Percentiles rank a stretch among this genome's conserved stretches.
These are phyloP conservation scores for Globisporangium middletonii DNA, from an alignment of 352 stramenopile species.

Conservation along the genomic window DNA sequence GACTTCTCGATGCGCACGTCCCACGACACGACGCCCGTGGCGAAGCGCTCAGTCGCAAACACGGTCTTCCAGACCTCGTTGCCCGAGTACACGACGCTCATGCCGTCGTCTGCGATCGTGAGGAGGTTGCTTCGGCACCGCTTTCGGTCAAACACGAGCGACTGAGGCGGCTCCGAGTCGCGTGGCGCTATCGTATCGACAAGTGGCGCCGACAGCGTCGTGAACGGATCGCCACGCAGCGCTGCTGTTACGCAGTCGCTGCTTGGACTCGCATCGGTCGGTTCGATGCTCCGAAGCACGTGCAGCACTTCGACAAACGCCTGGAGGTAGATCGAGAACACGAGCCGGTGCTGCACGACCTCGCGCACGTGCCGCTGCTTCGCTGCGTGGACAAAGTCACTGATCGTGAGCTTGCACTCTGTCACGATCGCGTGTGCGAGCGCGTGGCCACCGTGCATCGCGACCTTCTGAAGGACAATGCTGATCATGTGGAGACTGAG, in stretches of 20 bases:
- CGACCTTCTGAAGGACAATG: constrained; percentile 21
- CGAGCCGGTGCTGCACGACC: constrained; percentile 41
- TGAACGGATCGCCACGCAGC: constrained; percentile 5
- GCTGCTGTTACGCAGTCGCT: background rate
- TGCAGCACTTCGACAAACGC: constrained; percentile 55
- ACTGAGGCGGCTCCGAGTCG: background rate
- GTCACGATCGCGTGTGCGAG: constrained; percentile 9
- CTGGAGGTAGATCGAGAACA: constrained; percentile 74
- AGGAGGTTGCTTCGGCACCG: constrained; percentile 59
- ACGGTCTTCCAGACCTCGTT: constrained; percentile 91
- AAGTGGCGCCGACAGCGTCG: constrained; percentile 1
- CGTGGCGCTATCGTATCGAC: background rate
- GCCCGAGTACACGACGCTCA: constrained; percentile 58
- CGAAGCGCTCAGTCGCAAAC: constrained; percentile 59
- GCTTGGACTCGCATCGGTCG: background rate
- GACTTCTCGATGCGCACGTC: constrained; percentile 91
- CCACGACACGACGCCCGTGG: constrained; percentile 78
- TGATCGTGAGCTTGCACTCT: constrained; percentile 13
- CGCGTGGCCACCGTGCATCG: background rate
- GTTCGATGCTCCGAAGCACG: constrained; percentile 11
- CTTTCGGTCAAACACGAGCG: constrained; percentile 52
- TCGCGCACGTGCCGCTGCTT: constrained; percentile 47
- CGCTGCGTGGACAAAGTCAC: constrained; percentile 43
- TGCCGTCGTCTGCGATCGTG: constrained; percentile 54
- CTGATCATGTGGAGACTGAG: constrained; percentile 46